Conservation (phyloP, 345 rosid genomes). For the Syzygium jambos region DNA sequence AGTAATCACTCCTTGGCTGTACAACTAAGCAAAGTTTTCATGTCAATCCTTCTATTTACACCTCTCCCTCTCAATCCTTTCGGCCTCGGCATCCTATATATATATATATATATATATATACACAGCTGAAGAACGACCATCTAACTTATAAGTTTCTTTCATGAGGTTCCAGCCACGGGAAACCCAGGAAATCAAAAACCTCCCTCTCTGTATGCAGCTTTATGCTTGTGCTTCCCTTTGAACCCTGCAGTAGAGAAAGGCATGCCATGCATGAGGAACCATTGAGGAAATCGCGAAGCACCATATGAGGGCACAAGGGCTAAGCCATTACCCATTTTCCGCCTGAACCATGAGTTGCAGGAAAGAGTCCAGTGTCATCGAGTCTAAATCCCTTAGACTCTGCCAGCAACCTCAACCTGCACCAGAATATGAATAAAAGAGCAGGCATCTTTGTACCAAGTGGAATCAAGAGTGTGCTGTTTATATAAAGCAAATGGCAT, state of each 20-base stretch:
- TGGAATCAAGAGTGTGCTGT: background rate
- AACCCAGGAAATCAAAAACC: slow-evolving; percentile 81
- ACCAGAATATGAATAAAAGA: background rate
- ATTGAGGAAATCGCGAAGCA: background rate
- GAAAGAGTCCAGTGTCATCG: slow-evolving; percentile 88
- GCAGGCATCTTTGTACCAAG: background rate
- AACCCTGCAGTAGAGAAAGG: slow-evolving; percentile 37
- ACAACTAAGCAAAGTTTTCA: background rate
- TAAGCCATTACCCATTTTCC: slow-evolving; percentile 51
- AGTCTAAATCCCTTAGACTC: slow-evolving; percentile 83
- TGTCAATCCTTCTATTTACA: background rate
- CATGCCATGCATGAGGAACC: background rate
- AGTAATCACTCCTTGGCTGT: background rate
- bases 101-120: background rate
- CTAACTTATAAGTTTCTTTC: slow-evolving; percentile 65
- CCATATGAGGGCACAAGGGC: background rate
- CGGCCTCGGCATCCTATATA: background rate
- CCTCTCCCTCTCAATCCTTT: background rate
- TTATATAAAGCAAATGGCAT: background rate
- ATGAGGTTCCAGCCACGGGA: slow-evolving; percentile 75
- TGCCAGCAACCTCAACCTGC: slow-evolving; percentile 86
- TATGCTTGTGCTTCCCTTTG: slow-evolving; percentile 50
- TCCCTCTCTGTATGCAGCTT: slow-evolving; percentile 55
- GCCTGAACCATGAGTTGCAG: slow-evolving; percentile 69
- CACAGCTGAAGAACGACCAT: background rate